phyloP scores from a whole-genome alignment of 192 early-diverging fungal species.

The Backusella macrospora region DNA sequence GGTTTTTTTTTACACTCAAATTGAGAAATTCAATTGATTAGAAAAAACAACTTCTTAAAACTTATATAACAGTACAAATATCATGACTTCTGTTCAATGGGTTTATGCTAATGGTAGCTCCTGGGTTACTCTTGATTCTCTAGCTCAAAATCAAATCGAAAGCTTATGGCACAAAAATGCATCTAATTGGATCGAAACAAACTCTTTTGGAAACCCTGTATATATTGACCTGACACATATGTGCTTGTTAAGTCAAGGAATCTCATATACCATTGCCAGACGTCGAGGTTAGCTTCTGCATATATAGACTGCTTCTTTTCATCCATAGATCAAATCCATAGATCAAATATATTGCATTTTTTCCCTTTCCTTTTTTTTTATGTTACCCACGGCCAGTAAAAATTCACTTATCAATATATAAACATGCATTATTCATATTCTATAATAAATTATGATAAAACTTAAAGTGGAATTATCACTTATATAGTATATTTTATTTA shows the following conservation, averaged over 20 bases:
- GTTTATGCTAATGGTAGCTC: conserved; percentile 11
- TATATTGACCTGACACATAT: conserved; percentile 8
- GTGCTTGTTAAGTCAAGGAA: conserved; percentile 9
- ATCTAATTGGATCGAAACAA: conserved; percentile 13
- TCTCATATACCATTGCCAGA: background rate
- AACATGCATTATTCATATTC: too few species aligned
- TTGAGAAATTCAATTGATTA: background rate
- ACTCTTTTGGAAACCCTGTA: background rate
- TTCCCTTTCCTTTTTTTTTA: background rate
- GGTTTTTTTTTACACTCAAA: background rate
- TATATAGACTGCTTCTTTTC: background rate
- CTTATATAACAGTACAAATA: background rate
- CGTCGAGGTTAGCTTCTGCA: background rate
- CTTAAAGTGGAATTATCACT: too few species aligned
- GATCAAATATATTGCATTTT: background rate
- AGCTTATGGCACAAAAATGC: background rate
- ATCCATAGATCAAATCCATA: conserved; percentile 1
- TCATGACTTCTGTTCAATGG: conserved; percentile 13
- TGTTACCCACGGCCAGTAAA: too few species aligned
- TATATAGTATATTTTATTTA: too few species aligned
- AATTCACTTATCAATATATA: too few species aligned
- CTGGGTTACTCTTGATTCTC: conserved; percentile 6
- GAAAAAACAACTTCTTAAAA: background rate
- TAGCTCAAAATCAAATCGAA: conserved; percentile 12
- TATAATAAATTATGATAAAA: too few species aligned